Evolutionary conservation across 108 stramenopile genomes (phyloP).

Genomic region (Nitzschia palea): DNA sequence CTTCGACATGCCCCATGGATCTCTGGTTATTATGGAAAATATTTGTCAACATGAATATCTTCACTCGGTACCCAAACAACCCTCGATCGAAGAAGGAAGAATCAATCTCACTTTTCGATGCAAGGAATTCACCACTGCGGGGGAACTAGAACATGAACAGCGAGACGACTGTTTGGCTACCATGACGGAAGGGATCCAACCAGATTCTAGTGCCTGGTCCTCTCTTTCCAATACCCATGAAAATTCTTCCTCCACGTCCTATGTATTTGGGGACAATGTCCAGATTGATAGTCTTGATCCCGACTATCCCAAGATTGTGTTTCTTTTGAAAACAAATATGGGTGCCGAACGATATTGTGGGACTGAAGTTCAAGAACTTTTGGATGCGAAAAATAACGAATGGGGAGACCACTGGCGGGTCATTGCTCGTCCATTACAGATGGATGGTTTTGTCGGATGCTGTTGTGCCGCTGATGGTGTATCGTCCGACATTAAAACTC

Average conservation of each 20-base stretch:
- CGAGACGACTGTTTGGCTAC: conserved; percentile 54
- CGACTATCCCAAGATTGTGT: conserved; percentile 13
- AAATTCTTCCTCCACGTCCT: background rate
- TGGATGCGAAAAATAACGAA: conserved; percentile 10
- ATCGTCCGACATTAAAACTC: background rate
- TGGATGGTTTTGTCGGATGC: conserved; percentile 65
- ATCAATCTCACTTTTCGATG: conserved; percentile 78
- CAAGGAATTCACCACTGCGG: conserved; percentile 48
- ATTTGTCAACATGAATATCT: conserved; percentile 56
- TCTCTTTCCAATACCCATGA: background rate
- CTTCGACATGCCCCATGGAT: conserved; percentile 47
- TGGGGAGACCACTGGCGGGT: conserved; percentile 16
- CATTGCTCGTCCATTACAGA: conserved; percentile 45
- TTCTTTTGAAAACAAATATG: conserved; percentile 58
- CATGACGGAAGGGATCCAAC: conserved; percentile 26
- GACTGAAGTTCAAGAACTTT: conserved; percentile 50
- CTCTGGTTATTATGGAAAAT: conserved; percentile 66
- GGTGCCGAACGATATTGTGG: conserved; percentile 63
- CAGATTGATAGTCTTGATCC: conserved; percentile 6
- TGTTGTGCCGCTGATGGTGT: background rate
- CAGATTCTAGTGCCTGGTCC: conserved; percentile 17
- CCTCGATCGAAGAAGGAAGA: conserved; percentile 44
- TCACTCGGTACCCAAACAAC: conserved; percentile 57
- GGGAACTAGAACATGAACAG: conserved; percentile 55
- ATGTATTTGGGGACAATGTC: conserved; percentile 44